Conservation (phyloP, 495 filamentous ascomycete genomes). For the Daldinia vernicosa region DNA sequence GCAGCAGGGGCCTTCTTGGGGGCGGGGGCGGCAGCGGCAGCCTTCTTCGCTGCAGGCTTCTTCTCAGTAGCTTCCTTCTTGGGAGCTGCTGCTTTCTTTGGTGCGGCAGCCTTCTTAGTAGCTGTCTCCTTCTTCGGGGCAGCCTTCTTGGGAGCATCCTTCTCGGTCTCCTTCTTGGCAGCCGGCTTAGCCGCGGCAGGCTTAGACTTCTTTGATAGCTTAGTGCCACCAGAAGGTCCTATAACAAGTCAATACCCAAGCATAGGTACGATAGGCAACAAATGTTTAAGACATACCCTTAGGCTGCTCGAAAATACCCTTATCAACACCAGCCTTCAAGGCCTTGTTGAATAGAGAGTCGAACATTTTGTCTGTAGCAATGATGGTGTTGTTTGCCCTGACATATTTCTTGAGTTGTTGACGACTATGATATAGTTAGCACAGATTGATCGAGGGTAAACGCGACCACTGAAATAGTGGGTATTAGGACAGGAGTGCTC, state of each 20-base stretch:
- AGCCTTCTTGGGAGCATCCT: constrained; percentile 53
- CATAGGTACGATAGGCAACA: not conserved
- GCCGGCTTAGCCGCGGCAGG: constrained; percentile 55
- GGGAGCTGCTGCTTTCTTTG: constrained; percentile 54
- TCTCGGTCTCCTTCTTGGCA: constrained; percentile 58
- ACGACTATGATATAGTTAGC: constrained; percentile 70
- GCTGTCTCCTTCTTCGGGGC: constrained; percentile 47
- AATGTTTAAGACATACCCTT: constrained; percentile 74
- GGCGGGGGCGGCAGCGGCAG: constrained; percentile 45
- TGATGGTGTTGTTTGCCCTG: constrained; percentile 90
- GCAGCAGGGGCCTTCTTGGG: constrained; percentile 62
- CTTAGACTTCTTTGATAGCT: constrained; percentile 88
- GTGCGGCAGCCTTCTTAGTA: constrained; percentile 53
- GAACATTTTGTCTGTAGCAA: constrained; percentile 75
- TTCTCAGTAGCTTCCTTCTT: constrained; percentile 60
- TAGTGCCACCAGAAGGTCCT: constrained; percentile 94
- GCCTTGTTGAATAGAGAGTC: constrained; percentile 94
- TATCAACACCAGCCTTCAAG: constrained; percentile 87
- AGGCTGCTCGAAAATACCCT: constrained; percentile 87
- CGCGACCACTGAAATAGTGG: constrained; percentile 1
- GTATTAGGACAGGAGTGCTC: not conserved
- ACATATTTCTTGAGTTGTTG: constrained; percentile 99
- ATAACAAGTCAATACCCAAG: constrained; percentile 33
- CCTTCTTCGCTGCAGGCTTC: constrained; percentile 61
- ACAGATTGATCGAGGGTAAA: not conserved